phyloP scores from a whole-genome alignment of 768 basidiomycete genomes.

The Lactarius pseudohatsudake region DNA sequence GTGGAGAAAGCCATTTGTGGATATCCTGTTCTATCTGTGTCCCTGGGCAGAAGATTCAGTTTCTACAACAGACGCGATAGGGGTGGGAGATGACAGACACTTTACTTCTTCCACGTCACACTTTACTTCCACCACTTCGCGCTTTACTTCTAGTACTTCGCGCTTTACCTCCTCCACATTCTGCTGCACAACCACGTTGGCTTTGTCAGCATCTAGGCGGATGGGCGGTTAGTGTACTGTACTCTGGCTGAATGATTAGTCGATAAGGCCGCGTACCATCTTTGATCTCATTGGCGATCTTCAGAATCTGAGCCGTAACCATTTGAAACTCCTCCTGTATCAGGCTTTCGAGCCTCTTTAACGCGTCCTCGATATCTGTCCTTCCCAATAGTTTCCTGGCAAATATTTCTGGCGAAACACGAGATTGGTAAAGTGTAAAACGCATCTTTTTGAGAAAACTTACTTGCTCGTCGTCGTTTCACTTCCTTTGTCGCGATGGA shows the following conservation, averaged over 20 bases:
- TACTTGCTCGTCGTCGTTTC: not conserved
- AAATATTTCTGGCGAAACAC: not conserved
- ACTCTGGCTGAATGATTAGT: not conserved
- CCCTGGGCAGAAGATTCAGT: not conserved
- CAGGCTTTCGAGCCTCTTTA: not conserved
- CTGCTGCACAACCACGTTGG: not conserved
- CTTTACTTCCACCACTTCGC: not conserved
- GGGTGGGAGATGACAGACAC: not conserved
- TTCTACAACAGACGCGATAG: too few relatives aligned
- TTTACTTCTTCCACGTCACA: not conserved
- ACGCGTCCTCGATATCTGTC: not conserved
- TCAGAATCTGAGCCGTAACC: not conserved
- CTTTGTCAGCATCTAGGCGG: not conserved
- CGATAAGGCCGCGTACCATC: not conserved
- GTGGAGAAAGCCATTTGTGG: not conserved
- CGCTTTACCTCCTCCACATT: too few relatives aligned
- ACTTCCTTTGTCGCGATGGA: not conserved
- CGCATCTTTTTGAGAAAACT: not conserved
- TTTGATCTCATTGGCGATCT: not conserved
- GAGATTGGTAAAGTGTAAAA: not conserved
- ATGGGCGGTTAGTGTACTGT: not conserved
- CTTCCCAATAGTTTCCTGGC: not conserved
- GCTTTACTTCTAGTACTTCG: too few relatives aligned
- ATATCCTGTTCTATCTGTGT: not conserved
- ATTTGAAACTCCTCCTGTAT: not conserved